These are phyloP conservation scores for Heliosperma pusillum DNA, from an alignment of 148 eudicot species.

Conservation along the genomic window DNA sequence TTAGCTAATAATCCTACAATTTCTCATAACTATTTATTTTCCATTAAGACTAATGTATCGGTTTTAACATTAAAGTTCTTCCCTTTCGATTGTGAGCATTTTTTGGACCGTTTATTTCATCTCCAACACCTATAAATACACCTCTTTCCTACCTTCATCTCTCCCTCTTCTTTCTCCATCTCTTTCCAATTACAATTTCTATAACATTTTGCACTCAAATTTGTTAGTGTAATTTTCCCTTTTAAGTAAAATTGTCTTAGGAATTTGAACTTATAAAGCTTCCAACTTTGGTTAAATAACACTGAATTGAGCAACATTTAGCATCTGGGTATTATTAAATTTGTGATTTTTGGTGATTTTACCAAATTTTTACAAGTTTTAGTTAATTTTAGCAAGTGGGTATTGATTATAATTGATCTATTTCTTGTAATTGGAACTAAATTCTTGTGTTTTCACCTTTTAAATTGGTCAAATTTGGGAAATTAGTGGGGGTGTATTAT, in stretches of 20 bases:
- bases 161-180: slow-evolving; percentile 25
- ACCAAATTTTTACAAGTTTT: slow-evolving; percentile 8
- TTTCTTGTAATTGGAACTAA: background rate
- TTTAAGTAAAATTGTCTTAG: background rate
- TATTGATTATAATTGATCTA: slow-evolving; percentile 7
- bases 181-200: background rate
- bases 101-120: slow-evolving; percentile 29
- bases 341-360: background rate
- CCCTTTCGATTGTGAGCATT: too few species aligned
- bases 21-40: too few species aligned
- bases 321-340: slow-evolving; percentile 27
- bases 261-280: background rate
- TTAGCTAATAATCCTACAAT: too few species aligned
- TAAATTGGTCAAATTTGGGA: slow-evolving; percentile 17
- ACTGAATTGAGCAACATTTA: background rate
- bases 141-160: slow-evolving; percentile 9
- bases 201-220: slow-evolving; percentile 1
- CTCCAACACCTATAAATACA: slow-evolving; percentile 55
- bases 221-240: background rate
- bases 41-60: too few species aligned
- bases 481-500: slow-evolving; percentile 26
- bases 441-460: background rate
- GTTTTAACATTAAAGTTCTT: too few species aligned
- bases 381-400: slow-evolving; percentile 27
- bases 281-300: slow-evolving; percentile 15